A percentile compares a stretch with the other conserved stretches of the same genome.
Evolutionary conservation across 164 flowering plant genomes (phyloP).

Genomic region (Aristolochia contorta): DNA sequence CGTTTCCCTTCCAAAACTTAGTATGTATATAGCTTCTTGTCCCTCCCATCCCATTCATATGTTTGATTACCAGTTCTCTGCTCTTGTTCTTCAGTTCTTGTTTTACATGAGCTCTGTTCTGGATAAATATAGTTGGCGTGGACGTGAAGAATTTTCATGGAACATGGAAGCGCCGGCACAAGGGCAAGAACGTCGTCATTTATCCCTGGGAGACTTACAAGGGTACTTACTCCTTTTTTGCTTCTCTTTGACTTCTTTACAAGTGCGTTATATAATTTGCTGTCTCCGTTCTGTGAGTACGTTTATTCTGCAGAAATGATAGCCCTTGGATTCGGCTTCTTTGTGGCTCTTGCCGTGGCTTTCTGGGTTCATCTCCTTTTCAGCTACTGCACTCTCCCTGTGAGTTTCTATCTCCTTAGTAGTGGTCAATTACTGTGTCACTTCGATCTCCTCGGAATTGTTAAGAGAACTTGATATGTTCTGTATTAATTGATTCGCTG

Average conservation of each 20-base stretch:
- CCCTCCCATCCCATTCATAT: no score
- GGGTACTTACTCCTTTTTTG: conserved; percentile 22
- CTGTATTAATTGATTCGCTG: conserved; percentile 2
- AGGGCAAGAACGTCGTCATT: conserved; percentile 58
- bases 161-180: conserved; percentile 9
- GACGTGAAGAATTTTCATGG: no score
- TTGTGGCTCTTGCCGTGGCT: conserved; percentile 42
- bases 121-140: no score
- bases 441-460: no score
- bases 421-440: background rate
- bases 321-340: conserved; percentile 47
- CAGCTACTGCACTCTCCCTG: conserved; percentile 70
- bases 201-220: conserved; percentile 92
- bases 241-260: background rate
- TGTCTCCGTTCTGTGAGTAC: no score
- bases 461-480: background rate
- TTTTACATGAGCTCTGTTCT: no score
- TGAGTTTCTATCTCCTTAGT: conserved; percentile 20
- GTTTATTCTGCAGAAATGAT: conserved; percentile 32
- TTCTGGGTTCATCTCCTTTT: conserved; percentile 34
- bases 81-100: no score
- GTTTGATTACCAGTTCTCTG: no score
- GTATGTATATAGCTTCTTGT: no score
- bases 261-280: no score
- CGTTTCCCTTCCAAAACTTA: no score